These are phyloP conservation scores for Pugionium dolabratum DNA, from an alignment of 345 rosid genomes.

Conservation along the genomic window DNA sequence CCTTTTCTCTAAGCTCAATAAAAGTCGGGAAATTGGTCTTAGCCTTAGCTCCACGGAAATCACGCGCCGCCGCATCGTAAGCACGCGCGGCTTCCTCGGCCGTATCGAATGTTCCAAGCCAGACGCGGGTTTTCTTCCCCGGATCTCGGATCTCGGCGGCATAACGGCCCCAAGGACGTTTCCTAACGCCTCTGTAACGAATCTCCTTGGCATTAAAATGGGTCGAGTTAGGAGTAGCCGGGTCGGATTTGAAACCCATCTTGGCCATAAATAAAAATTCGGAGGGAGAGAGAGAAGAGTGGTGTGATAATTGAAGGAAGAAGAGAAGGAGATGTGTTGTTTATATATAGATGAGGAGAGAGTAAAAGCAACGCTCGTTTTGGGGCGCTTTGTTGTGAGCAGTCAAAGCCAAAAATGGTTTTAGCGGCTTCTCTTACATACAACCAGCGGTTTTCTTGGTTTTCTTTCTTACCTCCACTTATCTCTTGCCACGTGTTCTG, in stretches of 20 bases:
- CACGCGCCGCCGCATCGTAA: neutral
- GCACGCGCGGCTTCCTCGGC: neutral
- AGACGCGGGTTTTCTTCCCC: neutral
- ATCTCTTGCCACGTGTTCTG: neutral
- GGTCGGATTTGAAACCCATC: neutral
- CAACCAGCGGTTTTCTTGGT: neutral
- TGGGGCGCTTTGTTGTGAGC: neutral
- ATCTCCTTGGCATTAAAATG: neutral
- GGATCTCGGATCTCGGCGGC: conserved; percentile 2
- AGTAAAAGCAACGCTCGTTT: neutral
- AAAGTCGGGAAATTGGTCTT: conserved; percentile 1
- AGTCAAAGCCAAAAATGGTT: neutral
- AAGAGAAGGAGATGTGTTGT: neutral
- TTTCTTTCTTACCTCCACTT: neutral
- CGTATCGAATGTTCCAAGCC: neutral
- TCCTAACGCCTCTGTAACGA: neutral
- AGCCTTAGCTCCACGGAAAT: neutral
- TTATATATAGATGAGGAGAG: neutral
- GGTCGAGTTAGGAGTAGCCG: neutral
- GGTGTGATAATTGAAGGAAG: neutral
- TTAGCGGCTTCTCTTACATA: neutral
- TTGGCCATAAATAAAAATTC: neutral
- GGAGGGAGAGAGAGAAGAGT: neutral
- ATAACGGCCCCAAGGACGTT: neutral
- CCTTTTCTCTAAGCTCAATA: neutral